Evolutionary conservation across 2,329 filamentous ascomycete species (phyloP).

Genomic region (Calonectria ilicicola): DNA sequence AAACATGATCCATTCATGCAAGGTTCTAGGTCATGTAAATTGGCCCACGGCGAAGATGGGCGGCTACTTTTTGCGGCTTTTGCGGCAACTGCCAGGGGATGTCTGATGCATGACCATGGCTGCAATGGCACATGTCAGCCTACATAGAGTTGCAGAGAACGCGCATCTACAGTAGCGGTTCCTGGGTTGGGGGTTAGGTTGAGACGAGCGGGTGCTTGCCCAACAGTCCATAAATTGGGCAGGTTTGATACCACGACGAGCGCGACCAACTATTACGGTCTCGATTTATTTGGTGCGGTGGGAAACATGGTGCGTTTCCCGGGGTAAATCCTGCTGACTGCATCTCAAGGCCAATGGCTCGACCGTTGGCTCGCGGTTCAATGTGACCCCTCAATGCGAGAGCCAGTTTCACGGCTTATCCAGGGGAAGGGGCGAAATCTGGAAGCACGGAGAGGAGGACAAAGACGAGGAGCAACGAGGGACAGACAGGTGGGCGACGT

Average conservation of each 20-base stretch:
- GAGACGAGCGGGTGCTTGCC: not conserved
- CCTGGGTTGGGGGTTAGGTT: not conserved
- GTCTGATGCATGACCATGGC: too few species aligned
- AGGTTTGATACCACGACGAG: not conserved
- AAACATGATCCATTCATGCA: not conserved
- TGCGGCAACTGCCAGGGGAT: too few species aligned
- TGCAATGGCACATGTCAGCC: too few species aligned
- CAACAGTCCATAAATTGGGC: not conserved
- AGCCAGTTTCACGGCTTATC: not conserved
- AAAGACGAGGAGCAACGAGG: not conserved
- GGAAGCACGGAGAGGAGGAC: not conserved
- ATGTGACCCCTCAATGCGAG: not conserved
- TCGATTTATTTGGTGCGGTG: not conserved
- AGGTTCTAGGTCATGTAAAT: not conserved
- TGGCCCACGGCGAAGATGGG: too few species aligned
- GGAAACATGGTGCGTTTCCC: not conserved
- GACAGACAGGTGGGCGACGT: not conserved
- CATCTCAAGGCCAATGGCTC: not conserved
- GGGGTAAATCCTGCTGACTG: not conserved
- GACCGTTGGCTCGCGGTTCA: not conserved
- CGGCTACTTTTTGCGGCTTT: too few species aligned
- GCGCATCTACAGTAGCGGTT: not conserved
- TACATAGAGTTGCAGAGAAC: too few species aligned
- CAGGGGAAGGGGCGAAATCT: not conserved
- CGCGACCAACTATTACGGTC: not conserved